A percentile compares a stretch with the other conserved stretches of the same genome.
phyloP scores from a whole-genome alignment of 441 rosid genomes.

The Brassica hybrid region DNA sequence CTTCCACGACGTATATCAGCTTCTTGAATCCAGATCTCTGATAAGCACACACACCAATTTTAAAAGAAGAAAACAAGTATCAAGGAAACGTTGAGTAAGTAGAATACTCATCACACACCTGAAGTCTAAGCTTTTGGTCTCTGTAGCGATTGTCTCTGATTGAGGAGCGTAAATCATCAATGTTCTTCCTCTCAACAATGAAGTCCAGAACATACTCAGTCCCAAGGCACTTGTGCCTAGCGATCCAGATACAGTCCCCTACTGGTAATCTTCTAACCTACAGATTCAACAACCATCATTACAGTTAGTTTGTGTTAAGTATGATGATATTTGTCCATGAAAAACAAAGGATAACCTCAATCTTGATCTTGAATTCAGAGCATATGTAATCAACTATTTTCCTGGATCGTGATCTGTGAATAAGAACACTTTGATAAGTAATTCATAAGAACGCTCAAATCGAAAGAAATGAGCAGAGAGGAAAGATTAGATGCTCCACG shows the following conservation, averaged over 20 bases:
- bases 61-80: constrained; percentile 10
- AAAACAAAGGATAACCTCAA: constrained; percentile 56
- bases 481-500: constrained; percentile 35
- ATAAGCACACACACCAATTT: constrained; percentile 14
- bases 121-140: constrained; percentile 91
- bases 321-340: constrained; percentile 10
- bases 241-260: constrained; percentile 95
- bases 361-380: constrained; percentile 71
- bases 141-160: constrained; percentile 90
- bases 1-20: constrained; percentile 90
- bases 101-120: constrained; percentile 45
- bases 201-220: constrained; percentile 90
- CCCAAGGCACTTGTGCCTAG: constrained; percentile 65
- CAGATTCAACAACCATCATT: constrained; percentile 16
- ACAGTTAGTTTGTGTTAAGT: neutral
- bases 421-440: constrained; percentile 16
- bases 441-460: constrained; percentile 9
- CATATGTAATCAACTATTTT: constrained; percentile 74
- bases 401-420: constrained; percentile 66
- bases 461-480: neutral
- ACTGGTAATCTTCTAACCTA: constrained; percentile 89
- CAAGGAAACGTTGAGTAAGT: neutral
- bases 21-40: constrained; percentile 92
- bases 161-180: constrained; percentile 84
- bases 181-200: constrained; percentile 90